Base-by-base conservation (phyloP, 345 rosid species). In the Triadica sebifera region DNA sequence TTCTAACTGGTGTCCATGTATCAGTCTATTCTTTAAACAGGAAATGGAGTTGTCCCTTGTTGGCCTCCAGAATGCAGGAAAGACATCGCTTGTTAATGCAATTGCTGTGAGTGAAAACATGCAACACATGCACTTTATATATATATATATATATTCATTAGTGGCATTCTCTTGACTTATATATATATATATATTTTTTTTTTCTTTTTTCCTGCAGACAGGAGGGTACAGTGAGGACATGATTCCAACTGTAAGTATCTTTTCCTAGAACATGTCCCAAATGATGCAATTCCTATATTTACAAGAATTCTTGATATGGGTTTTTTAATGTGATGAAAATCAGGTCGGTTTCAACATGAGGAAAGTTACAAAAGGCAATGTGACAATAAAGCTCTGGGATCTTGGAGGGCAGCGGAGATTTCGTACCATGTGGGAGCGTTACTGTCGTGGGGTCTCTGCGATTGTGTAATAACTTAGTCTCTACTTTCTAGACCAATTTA, bases 391-490 rank as follows among this genome's bases (percentile, higher is more conserved):
- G 84, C 90, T 93, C 51, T 96, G 99, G 99, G 99, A 95, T 80
- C 97, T 95, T 77, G 99, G 99, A 82, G 99, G 99, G 34, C 99
- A 95, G 77, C 82, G 94, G 56, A 89, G 99, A 86, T 96, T 96
- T 58, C 97, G 99, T 49, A 86, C 91, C 53, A 93, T 91, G 98
- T 93, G 99, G 99, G 99, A 95, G 78, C 97, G 97, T 70, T 96
- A 93, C 63, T 96, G 99, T 71, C 98, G 98, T 4, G 99, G 98
- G 5, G 99, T 93, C 76, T 88, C 98, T 39, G 93, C 99, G 6
- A 96, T 96, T 69, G 77, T 96, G 99, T 95, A 91, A 84, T 71
- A 12, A 57, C 41, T 71, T 75, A 65, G 24, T 74, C 69, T 56
- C 66, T 46, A 70, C 34, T 29, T 29, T 29, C 34, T 29, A 29